These are phyloP conservation scores for Trichosporon sp. DNA, from an alignment of 1,284 basidiomycete genomes.

Conservation along the genomic window DNA sequence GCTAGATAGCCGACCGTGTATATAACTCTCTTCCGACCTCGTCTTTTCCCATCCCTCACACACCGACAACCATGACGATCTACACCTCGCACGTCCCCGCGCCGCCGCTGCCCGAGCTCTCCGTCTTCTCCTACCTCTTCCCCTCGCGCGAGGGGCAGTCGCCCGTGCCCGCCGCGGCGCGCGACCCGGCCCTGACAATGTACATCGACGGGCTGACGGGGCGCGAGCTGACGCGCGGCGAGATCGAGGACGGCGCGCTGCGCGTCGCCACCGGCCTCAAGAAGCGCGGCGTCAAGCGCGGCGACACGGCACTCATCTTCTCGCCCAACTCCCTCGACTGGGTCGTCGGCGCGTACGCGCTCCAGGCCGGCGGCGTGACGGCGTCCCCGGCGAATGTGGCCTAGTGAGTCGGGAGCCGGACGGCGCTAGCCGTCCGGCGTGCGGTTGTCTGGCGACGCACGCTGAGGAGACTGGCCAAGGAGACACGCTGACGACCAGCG, in stretches of 20 bases:
- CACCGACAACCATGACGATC: conserved; percentile 18
- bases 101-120: conserved; percentile 34
- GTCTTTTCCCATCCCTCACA: neutral
- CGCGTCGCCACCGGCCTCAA: conserved; percentile 58
- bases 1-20: neutral
- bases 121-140: conserved; percentile 17
- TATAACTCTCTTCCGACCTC: neutral
- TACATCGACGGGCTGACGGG: conserved; percentile 65
- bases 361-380: conserved; percentile 42
- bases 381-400: conserved; percentile 42
- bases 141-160: conserved; percentile 9
- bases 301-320: conserved; percentile 41
- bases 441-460: no score
- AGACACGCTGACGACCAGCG: neutral
- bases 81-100: conserved; percentile 25
- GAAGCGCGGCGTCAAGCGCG: conserved; percentile 25
- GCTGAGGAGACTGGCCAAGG: neutral
- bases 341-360: conserved; percentile 61
- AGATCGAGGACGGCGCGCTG: conserved; percentile 58
- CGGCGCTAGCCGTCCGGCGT: neutral
- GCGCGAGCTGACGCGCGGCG: conserved; percentile 56
- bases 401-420: conserved; percentile 30
- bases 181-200: conserved; percentile 49
- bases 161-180: neutral
- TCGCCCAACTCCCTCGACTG: conserved; percentile 59